Conservation (phyloP, 164 flowering plant species). For the Malania oleifera region DNA sequence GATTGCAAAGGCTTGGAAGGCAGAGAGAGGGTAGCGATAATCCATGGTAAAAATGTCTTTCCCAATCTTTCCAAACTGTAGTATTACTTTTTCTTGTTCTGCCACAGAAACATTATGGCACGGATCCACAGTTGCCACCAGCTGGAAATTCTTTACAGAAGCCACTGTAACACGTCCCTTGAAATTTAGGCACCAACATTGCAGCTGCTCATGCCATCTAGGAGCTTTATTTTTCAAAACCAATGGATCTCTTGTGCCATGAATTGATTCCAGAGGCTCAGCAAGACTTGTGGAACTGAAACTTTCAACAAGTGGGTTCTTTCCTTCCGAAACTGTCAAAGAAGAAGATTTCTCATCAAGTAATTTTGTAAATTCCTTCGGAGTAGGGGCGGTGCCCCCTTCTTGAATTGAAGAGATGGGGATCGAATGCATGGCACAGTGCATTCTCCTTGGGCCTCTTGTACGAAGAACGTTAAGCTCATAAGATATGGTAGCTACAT, state of each 20-base stretch:
- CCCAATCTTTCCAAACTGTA: slow-evolving; percentile 90
- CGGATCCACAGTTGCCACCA: slow-evolving; percentile 64
- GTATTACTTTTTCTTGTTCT: slow-evolving; percentile 75
- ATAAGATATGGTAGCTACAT: slow-evolving; percentile 53
- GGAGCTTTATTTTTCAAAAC: slow-evolving; percentile 74
- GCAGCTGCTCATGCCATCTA: slow-evolving; percentile 86
- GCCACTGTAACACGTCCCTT: slow-evolving; percentile 93
- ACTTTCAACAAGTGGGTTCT: slow-evolving; percentile 20
- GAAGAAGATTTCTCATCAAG: slow-evolving; percentile 31
- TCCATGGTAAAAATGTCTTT: slow-evolving; percentile 93
- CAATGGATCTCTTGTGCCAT: slow-evolving; percentile 32
- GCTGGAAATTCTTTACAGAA: slow-evolving; percentile 93
- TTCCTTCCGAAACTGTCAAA: slow-evolving; percentile 17
- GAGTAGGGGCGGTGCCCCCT: slow-evolving; percentile 83
- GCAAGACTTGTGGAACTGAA: slow-evolving; percentile 27
- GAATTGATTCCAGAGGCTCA: slow-evolving; percentile 18
- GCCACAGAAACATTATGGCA: slow-evolving; percentile 38
- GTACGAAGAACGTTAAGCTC: slow-evolving; percentile 79
- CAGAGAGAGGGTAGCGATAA: slow-evolving; percentile 76
- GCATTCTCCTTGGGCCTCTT: slow-evolving; percentile 88
- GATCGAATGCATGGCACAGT: slow-evolving; percentile 63
- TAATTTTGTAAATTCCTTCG: slow-evolving; percentile 31
- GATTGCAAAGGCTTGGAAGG: slow-evolving; percentile 84
- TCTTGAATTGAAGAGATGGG: slow-evolving; percentile 63
- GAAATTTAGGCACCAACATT: slow-evolving; percentile 92